Percentiles rank a stretch among this genome's conserved stretches.
Conservation (phyloP, 768 basidiomycete genomes). For the Lentinula sp. region DNA sequence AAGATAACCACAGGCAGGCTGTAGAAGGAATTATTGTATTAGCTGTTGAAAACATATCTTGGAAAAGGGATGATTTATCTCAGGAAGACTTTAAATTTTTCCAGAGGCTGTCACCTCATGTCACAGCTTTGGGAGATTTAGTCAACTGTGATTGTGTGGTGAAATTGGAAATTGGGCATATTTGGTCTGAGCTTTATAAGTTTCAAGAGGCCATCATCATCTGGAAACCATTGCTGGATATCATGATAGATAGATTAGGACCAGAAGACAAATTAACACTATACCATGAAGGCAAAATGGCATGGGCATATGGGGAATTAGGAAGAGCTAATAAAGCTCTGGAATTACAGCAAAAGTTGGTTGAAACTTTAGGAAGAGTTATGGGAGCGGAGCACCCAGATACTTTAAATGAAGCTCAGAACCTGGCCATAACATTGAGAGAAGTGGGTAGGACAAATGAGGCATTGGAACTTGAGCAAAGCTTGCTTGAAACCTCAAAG, state of each 20-base stretch:
- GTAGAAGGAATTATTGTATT: neutral
- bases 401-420: too few species aligned
- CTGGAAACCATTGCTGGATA: neutral
- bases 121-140: neutral
- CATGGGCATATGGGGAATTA: too few species aligned
- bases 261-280: neutral
- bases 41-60: neutral
- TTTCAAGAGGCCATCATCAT: neutral
- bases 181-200: neutral
- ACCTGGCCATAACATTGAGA: too few species aligned
- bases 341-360: too few species aligned
- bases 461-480: too few species aligned
- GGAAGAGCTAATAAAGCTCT: too few species aligned
- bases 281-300: neutral
- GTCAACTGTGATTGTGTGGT: too few species aligned
- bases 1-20: neutral
- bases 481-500: too few species aligned
- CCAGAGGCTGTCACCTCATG: neutral
- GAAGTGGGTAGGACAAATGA: too few species aligned
- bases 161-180: neutral
- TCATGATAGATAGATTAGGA: neutral
- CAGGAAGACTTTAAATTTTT: neutral
- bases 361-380: too few species aligned
- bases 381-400: too few species aligned
- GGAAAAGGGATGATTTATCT: neutral